Evolutionary conservation across 2,329 filamentous ascomycete species (phyloP), one percentile per base, ranked within the genome.

Genomic region (Trichoderma afroharzianum): DNA sequence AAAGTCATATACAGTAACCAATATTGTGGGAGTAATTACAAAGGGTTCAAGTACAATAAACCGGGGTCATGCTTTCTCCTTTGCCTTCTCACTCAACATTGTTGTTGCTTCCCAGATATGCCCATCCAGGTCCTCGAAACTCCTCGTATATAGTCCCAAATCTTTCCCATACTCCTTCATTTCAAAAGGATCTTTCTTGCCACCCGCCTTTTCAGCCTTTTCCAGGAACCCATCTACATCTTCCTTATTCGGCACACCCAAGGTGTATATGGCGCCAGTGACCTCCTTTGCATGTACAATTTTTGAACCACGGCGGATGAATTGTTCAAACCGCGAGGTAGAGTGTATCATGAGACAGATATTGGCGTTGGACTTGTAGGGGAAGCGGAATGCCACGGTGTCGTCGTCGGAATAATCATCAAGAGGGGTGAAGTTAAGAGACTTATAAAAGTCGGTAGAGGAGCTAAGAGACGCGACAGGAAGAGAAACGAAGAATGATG

Each of bases 71-170:
- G 53, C 55, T 26, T 21, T 28, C 3, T n/a, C 55, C 26, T 50
- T 32, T 61, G 21, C 36, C 7, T 61, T 50, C 53, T 59, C 55
- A 4, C 61, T 50, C 36, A 68, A n/a, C 63, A 71, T 73, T 9
- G 71, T 58, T 53, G 68, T 73, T 21, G 68, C 73, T 72, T 77
- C 76, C 76, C 76, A 76, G n/a, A 76, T 74, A 61, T 77, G 74
- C 3, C 75, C 75, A 70, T 76, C 75, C 50, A 74, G n/a, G 39
- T 77, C 75, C 28, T 73, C 68, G 58, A 75, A 76, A 30, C 74
- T 75, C 18, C 76, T 73, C 3, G 71, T 57, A 50, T 77, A 77
- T 72, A 77, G 72, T 12, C 74, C 74, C 14, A 57, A 62, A 3
- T 62, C 70, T n/a, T 63, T 57, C 3, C 76, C 76, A 58, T 75